These are phyloP conservation scores for Waltergamsia citrina DNA, from an alignment of 2,329 filamentous ascomycete genomes.

Conservation along the genomic window DNA sequence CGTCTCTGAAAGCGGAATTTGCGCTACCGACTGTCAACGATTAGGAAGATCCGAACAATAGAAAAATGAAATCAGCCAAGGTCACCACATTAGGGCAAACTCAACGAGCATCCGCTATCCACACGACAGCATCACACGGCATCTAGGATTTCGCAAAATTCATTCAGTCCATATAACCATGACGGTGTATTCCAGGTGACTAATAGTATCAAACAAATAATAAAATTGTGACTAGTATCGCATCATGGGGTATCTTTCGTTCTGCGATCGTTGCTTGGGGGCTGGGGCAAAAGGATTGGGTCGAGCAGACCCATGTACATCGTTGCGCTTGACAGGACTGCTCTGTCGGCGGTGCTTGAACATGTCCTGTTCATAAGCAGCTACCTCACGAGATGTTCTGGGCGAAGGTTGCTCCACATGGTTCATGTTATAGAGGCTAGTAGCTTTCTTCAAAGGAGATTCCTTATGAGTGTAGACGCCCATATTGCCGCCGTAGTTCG, in stretches of 20 bases:
- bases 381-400: constrained; percentile 53
- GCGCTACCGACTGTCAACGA: too few species aligned
- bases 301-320: constrained; percentile 1
- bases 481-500: constrained; percentile 58
- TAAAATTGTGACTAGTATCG: not conserved
- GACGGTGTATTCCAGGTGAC: too few species aligned
- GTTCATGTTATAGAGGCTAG: constrained; percentile 50
- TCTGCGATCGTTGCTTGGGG: constrained; percentile 21
- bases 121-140: too few species aligned
- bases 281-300: constrained; percentile 29
- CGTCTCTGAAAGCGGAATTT: too few species aligned
- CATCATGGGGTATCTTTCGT: constrained; percentile 30
- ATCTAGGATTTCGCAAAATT: too few species aligned
- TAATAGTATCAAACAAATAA: not conserved
- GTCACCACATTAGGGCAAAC: too few species aligned
- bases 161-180: too few species aligned
- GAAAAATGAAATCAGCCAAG: too few species aligned
- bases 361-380: constrained; percentile 40
- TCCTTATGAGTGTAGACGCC: constrained; percentile 73
- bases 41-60: too few species aligned
- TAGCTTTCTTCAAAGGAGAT: constrained; percentile 74
- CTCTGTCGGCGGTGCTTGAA: constrained; percentile 20
- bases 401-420: constrained; percentile 32
- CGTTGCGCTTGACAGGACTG: constrained; percentile 28
- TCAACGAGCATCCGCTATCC: too few species aligned